These are phyloP conservation scores for Tinospora cordifolia DNA, from an alignment of 164 flowering plant genomes.

Conservation along the genomic window DNA sequence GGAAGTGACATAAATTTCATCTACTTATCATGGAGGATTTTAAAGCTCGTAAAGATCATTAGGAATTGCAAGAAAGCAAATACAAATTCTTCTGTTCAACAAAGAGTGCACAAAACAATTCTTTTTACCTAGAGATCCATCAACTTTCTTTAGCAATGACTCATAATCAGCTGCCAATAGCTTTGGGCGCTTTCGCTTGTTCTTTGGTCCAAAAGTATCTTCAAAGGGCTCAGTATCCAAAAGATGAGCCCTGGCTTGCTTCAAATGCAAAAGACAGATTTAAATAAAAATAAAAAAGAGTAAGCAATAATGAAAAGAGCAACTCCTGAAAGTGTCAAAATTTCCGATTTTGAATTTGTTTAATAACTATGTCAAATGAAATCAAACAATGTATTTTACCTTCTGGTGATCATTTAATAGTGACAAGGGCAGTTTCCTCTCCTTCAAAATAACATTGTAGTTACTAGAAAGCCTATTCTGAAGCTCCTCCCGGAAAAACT, in stretches of 20 bases:
- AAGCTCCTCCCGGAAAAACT: constrained; percentile 78
- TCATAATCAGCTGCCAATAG: constrained; percentile 80
- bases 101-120: not conserved
- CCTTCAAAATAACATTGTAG: constrained; percentile 86
- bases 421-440: constrained; percentile 73
- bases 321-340: not conserved
- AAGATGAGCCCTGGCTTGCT: constrained; percentile 91
- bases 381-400: constrained; percentile 28
- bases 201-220: constrained; percentile 93
- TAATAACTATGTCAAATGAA: not conserved
- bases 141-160: constrained; percentile 67
- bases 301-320: not conserved
- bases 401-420: constrained; percentile 80
- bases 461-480: constrained; percentile 55
- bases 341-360: not conserved
- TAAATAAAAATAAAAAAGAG: not conserved
- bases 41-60: too few relatives aligned
- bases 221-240: constrained; percentile 77
- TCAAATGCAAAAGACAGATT: constrained; percentile 9
- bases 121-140: constrained; percentile 66
- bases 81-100: not conserved
- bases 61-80: too few relatives aligned
- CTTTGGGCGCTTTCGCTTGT: constrained; percentile 83
- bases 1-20: too few relatives aligned
- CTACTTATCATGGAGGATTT: too few relatives aligned